Conservation (phyloP, 495 filamentous ascomycete species). For the Penicillium crystallinum region DNA sequence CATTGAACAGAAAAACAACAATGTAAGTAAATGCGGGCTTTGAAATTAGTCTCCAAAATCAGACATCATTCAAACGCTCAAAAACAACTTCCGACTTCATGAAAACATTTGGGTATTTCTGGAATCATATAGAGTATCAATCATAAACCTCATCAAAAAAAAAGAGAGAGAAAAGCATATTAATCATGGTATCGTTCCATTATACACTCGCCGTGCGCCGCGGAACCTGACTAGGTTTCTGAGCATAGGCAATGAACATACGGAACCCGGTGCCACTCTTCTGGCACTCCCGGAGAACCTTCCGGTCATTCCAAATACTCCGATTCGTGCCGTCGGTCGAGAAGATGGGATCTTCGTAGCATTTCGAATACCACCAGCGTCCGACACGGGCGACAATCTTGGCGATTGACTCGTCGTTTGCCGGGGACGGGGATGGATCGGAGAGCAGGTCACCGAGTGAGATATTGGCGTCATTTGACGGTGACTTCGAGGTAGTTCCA, state of each 20-base stretch:
- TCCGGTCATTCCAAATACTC: conserved; percentile 78
- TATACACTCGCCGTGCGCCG: conserved; percentile 56
- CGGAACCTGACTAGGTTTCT: conserved; percentile 61
- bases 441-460: conserved; percentile 67
- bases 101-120: conserved; percentile 6
- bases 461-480: conserved; percentile 46
- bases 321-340: conserved; percentile 41
- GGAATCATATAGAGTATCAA: background rate
- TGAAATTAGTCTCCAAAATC: background rate
- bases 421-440: conserved; percentile 48
- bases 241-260: conserved; percentile 84
- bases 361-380: conserved; percentile 91
- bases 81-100: background rate
- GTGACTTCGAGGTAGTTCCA: conserved; percentile 21
- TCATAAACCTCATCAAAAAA: conserved; percentile 4
- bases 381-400: conserved; percentile 90
- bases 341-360: conserved; percentile 71
- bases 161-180: background rate
- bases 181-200: background rate
- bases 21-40: background rate
- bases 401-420: conserved; percentile 73
- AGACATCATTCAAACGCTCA: background rate
- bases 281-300: conserved; percentile 78
- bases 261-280: conserved; percentile 81
- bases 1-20: conserved; percentile 1